Base-by-base conservation (phyloP, 257 asterid genomes). In the Rhazya stricta region DNA sequence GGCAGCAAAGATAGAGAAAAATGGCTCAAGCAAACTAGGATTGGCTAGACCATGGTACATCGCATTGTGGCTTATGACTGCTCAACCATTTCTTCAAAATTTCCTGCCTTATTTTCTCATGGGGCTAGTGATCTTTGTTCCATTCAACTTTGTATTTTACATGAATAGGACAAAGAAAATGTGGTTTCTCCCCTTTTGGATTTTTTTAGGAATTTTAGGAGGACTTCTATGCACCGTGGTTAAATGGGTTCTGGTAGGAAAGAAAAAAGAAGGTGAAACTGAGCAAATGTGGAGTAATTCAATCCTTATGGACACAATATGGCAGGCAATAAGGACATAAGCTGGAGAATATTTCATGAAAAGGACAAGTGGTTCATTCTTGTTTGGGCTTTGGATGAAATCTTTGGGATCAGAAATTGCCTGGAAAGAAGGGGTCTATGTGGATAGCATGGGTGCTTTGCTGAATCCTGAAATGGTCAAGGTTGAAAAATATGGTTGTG, bases 181-280 rank as follows among this genome's bases (percentile, higher is more conserved):
- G 53, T 76, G 77, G 82, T 61, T 87, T 81, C 85, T 88, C 29
- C 94, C 94, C 0, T 83, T 87, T 63, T 90, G 94, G 91, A 34
- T 84, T 34, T 62, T 50, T 70, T 75, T 92, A 0, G 94, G 94
- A 48, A 58, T 84, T 43, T 43, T 80, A 54, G 78, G 85, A 0
- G 94, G 87, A 34, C 30, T 84, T 53, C 66, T 80, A 18, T 90
- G 94, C 46, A 84, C 76, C 12, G 39, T 76, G 63, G 61, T 81
- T 32, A 90, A 90, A 84, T 88, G 94, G 96, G 60, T 86, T 79
- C 83, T 90, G 6, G 96, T 87, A 0, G 96, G 96, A 39, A 67
- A 79, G 29, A 90, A 84, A 84, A 74, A 54, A 53, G 82, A 82
- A 0, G 89, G 90, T 18, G 67, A 78, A 75, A 70, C 75, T 6